Conservation (phyloP, 768 basidiomycete genomes). For the Lentinula sp. region DNA sequence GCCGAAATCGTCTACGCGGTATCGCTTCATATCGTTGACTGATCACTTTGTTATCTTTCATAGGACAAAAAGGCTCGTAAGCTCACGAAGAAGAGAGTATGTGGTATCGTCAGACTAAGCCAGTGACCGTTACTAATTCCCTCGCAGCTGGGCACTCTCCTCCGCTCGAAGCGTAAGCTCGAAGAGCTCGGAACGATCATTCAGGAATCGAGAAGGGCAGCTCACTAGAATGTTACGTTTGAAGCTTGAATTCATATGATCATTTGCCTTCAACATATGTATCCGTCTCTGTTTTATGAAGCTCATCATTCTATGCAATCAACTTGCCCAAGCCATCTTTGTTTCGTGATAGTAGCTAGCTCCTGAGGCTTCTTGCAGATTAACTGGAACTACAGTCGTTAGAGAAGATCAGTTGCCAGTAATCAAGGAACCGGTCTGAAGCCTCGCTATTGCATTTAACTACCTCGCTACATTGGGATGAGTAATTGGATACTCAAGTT, state of each 20-base stretch:
- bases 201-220: conserved; percentile 83
- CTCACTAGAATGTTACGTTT: conserved; percentile 26
- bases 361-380: too few species aligned
- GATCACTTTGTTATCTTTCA: not conserved
- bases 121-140: conserved; percentile 2
- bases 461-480: too few species aligned
- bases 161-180: conserved; percentile 97
- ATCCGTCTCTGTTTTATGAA: not conserved
- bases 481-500: too few species aligned
- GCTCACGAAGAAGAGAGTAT: conserved; percentile 97
- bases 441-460: too few species aligned
- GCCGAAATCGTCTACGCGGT: not conserved
- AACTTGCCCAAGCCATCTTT: not conserved
- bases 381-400: too few species aligned
- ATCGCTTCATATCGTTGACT: not conserved
- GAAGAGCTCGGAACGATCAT: conserved; percentile 92
- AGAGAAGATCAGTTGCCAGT: too few species aligned
- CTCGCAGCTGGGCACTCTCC: conserved; percentile 86
- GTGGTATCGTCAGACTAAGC: not conserved
- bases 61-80: conserved; percentile 99
- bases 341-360: not conserved
- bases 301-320: not conserved
- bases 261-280: not conserved
- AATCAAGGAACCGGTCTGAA: too few species aligned
- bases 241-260: not conserved